Evolutionary conservation across 352 stramenopile genomes (phyloP).

Genomic region (Phytophthora cryptogea): DNA sequence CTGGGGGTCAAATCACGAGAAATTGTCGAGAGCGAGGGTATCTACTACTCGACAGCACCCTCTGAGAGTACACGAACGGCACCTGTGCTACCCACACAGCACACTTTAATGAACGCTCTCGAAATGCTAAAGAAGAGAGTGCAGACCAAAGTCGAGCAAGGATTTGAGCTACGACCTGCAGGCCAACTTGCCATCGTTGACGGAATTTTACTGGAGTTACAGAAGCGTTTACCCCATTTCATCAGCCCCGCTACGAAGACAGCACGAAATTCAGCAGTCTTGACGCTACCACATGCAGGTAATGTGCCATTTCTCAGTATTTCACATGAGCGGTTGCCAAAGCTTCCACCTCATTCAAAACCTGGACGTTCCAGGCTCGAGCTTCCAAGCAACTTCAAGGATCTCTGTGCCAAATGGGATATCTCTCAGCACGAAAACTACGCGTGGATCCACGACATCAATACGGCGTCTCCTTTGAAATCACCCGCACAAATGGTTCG

Average conservation of each 20-base stretch:
- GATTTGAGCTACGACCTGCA: constrained; percentile 25
- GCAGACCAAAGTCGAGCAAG: constrained; percentile 12
- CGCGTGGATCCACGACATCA: background rate
- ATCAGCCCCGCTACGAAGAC: constrained; percentile 2
- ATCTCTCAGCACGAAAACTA: constrained; percentile 2
- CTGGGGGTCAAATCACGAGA: constrained; percentile 25
- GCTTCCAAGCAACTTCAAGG: background rate
- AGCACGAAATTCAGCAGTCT: background rate
- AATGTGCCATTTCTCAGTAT: background rate
- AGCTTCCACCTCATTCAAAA: background rate
- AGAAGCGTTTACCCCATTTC: constrained; percentile 19
- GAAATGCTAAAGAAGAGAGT: constrained; percentile 43
- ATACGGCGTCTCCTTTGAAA: constrained; percentile 1
- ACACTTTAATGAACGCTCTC: constrained; percentile 23
- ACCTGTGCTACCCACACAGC: constrained; percentile 28
- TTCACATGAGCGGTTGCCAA: background rate
- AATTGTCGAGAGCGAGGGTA: constrained; percentile 30
- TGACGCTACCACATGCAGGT: too few species aligned
- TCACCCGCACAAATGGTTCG: background rate
- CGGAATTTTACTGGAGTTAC: constrained; percentile 9
- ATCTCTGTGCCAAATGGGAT: background rate
- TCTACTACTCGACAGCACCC: constrained; percentile 26
- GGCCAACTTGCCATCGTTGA: constrained; percentile 26
- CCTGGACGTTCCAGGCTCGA: background rate
- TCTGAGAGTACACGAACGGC: constrained; percentile 17